These are phyloP conservation scores for Crithidia mellificae DNA, from an alignment of 208 protist genomes.

Conservation along the genomic window DNA sequence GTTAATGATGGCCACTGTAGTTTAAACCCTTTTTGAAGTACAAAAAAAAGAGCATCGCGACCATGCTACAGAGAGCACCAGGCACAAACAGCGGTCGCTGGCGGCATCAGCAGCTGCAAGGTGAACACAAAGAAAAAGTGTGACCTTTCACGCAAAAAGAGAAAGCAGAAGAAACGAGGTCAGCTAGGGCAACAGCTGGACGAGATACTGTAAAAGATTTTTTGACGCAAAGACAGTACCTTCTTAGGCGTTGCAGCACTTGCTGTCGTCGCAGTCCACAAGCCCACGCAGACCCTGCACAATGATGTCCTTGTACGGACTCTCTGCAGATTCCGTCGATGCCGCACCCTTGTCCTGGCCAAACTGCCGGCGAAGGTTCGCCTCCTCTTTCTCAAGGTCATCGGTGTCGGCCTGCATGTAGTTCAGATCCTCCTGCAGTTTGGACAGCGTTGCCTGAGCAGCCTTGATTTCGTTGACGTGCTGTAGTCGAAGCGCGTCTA, in stretches of 20 bases:
- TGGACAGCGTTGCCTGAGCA: slow-evolving; percentile 32
- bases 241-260: slow-evolving; percentile 17
- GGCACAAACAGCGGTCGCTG: no score
- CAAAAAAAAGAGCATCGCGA: no score
- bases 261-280: slow-evolving; percentile 46
- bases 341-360: slow-evolving; percentile 9
- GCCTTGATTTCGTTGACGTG: slow-evolving; percentile 40
- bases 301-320: slow-evolving; percentile 12
- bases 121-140: no score
- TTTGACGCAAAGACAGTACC: no score
- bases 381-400: slow-evolving; percentile 35
- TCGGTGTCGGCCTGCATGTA: slow-evolving; percentile 37
- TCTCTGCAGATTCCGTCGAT: not conserved
- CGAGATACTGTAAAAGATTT: not conserved
- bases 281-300: slow-evolving; percentile 33
- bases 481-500: slow-evolving; percentile 32
- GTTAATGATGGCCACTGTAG: no score
- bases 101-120: no score
- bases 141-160: no score
- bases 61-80: no score
- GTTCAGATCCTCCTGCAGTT: slow-evolving; percentile 46
- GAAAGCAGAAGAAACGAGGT: not conserved
- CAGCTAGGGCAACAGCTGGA: no score
- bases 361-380: slow-evolving; percentile 34
- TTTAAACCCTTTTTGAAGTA: no score